Percentiles rank a stretch among this genome's conserved stretches.
phyloP scores from a whole-genome alignment of 495 filamentous ascomycete species.

The Trichoderma orchidacearum region DNA sequence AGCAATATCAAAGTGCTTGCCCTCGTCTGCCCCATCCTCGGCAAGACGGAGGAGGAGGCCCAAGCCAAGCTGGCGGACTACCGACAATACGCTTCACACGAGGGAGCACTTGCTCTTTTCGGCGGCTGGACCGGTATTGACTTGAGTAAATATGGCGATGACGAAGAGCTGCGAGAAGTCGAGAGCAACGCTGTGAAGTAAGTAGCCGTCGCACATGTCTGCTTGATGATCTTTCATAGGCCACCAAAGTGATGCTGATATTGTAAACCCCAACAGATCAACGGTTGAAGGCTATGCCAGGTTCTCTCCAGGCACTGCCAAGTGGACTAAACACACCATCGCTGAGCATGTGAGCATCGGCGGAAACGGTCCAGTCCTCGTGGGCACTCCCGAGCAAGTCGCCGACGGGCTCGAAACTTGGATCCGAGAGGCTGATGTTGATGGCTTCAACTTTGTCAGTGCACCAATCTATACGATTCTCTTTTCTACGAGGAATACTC shows the following conservation, averaged over 20 bases:
- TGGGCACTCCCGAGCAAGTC: conserved; percentile 31
- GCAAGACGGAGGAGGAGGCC: conserved; percentile 39
- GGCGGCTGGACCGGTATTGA: conserved; percentile 52
- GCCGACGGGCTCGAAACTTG: conserved; percentile 37
- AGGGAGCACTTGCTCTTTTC: conserved; percentile 45
- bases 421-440: conserved; percentile 30
- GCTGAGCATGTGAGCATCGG: conserved; percentile 46
- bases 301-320: conserved; percentile 24
- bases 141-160: conserved; percentile 34
- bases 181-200: conserved; percentile 51
- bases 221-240: not conserved
- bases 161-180: conserved; percentile 44
- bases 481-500: too few relatives aligned
- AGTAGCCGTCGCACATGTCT: too few relatives aligned
- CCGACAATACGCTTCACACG: conserved; percentile 36
- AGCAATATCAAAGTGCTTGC: conserved; percentile 39
- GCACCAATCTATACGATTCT: not conserved
- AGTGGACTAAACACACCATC: conserved; percentile 52
- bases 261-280: conserved; percentile 8
- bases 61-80: conserved; percentile 34
- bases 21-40: conserved; percentile 31
- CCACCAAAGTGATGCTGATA: not conserved
- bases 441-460: conserved; percentile 37
- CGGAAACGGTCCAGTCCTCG: conserved; percentile 35
- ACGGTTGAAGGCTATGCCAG: conserved; percentile 26